These are phyloP conservation scores for Cordyceps javanica DNA, from an alignment of 2,329 filamentous ascomycete species.

Conservation along the genomic window DNA sequence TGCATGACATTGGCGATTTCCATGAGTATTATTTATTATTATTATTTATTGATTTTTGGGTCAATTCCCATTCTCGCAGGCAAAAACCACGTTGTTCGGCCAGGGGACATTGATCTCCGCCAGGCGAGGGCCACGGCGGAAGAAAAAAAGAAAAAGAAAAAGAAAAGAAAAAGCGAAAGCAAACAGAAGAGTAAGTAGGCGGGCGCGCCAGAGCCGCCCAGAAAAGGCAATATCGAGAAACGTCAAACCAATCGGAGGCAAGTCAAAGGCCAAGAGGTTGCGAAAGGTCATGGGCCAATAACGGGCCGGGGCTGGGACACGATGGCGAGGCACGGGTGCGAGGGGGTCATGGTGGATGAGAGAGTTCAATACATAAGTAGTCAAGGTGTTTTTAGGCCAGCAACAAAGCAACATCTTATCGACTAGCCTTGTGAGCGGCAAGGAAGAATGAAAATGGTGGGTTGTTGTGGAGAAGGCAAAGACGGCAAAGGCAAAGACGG, in stretches of 20 bases:
- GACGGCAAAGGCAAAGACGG: neutral
- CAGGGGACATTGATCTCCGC: neutral
- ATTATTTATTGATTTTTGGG: no score
- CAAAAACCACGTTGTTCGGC: neutral
- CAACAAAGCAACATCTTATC: neutral
- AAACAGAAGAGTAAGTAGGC: no score
- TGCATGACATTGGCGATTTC: neutral
- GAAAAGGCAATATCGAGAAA: neutral
- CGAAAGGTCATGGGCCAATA: conserved; percentile 4
- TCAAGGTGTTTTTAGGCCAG: neutral
- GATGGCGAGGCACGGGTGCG: conserved; percentile 2
- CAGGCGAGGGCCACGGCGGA: neutral
- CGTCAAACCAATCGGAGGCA: neutral
- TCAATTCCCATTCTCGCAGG: no score
- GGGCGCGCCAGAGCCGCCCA: neutral
- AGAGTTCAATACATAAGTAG: neutral
- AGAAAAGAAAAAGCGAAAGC: neutral
- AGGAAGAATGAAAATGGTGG: neutral
- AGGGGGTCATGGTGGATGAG: neutral
- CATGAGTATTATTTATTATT: neutral
- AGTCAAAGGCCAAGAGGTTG: neutral
- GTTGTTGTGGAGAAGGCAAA: conserved; percentile 1
- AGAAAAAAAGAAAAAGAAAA: neutral
- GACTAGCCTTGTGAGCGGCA: neutral
- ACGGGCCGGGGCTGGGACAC: conserved; percentile 2